These are phyloP conservation scores for Cordyceps farinosa DNA, from an alignment of 2,329 filamentous ascomycete species.

Conservation along the genomic window DNA sequence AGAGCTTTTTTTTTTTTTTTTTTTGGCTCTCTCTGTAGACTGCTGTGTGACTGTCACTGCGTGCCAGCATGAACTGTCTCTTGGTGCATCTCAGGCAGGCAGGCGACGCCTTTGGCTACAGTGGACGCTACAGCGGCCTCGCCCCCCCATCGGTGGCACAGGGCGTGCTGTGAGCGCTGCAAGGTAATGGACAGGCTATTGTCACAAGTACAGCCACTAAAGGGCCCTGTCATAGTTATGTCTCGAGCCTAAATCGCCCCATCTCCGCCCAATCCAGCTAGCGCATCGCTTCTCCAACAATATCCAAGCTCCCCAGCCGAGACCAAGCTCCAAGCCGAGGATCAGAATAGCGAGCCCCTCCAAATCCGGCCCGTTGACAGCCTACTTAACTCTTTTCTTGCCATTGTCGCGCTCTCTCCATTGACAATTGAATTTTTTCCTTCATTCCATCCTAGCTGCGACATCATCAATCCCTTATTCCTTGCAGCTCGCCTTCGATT, in stretches of 20 bases:
- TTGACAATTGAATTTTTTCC: background rate
- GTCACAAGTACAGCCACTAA: background rate
- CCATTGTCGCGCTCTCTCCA: background rate
- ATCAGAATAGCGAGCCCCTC: conserved; percentile 3
- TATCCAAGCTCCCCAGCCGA: background rate
- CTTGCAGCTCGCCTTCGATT: background rate
- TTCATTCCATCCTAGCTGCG: background rate
- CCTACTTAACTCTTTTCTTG: background rate
- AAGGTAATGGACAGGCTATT: background rate
- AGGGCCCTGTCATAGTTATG: background rate
- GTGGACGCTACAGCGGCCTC: too few species aligned
- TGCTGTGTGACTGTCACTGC: too few species aligned
- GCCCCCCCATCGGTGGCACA: too few species aligned
- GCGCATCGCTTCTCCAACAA: background rate
- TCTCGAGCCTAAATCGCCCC: background rate
- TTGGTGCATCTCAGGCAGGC: too few species aligned
- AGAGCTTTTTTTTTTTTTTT: too few species aligned
- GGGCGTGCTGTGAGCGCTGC: background rate
- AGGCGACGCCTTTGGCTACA: too few species aligned
- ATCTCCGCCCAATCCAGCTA: background rate
- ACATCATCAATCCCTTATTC: background rate
- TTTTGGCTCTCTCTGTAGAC: too few species aligned
- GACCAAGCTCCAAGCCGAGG: conserved; percentile 6
- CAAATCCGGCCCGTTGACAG: background rate
- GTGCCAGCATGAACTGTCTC: too few species aligned